Base-by-base conservation (phyloP, 768 basidiomycete species). In the Exidia glandulosa region DNA sequence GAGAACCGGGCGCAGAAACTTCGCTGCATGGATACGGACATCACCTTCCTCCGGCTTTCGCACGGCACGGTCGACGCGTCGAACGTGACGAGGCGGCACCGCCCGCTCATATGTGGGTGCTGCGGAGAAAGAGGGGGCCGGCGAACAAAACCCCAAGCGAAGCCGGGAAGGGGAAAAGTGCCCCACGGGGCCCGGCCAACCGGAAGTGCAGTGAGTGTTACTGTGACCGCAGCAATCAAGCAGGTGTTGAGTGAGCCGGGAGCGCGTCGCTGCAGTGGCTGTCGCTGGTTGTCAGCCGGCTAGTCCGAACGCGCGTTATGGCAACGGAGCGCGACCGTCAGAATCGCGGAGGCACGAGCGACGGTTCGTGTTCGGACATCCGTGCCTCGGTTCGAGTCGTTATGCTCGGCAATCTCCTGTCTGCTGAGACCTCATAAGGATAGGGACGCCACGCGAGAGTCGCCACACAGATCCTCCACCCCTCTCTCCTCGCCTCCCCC, bases 401-500 rank as follows among this genome's bases (percentile, higher is more conserved):
- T 45, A 45, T 45, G 41, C 16, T 45, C 41, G 41, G 41, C 41
- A 19, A 45, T 45, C 41, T 14, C 41, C 41, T 45, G 16, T 23
- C 41, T 45, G 41, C 41, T 14, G 6, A 19, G 19, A 14, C 41
- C 41, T 45, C 23, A 19, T 45, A 45, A 45, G 41, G 19, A 45
- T 45, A 23, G 41, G 41, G 6, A 14, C 41, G 41, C 41, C 41
- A 45, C 41, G 41, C 41, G 41, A 45, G 41, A 6, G n/a, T n/a
- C n/a, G 16, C 19, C 41, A 13, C 41, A 45, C 9, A 12, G 58
- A 41, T 70, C 64, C 34, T 50, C 55, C 58, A 33, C 61, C 57
- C 65, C 62, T 58, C 59, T 62, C 71, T 66, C 70, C 62, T 68
- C 70, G 67, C 64, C 69, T 66, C 70, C 66, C 68, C 66, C 66